Conservation (phyloP, 192 early-diverging fungal genomes). For the Bifiguratus adelaidae region DNA sequence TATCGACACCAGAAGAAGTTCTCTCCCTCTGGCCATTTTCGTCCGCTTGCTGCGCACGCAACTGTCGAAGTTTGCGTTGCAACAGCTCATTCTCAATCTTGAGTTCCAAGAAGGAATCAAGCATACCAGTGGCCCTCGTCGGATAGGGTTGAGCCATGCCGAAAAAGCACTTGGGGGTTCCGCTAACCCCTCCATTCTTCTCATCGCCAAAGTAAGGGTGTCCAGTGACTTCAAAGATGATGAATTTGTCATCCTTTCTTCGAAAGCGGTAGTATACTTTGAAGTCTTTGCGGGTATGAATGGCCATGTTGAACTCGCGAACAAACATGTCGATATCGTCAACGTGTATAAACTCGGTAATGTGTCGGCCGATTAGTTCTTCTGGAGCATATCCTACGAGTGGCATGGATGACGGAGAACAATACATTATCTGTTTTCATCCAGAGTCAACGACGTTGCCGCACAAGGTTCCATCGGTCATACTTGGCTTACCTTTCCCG, state of each 20-base stretch:
- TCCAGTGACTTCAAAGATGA: slow-evolving; percentile 26
- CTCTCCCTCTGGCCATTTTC: slow-evolving; percentile 4
- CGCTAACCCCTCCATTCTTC: slow-evolving; percentile 6
- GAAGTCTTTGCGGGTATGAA: slow-evolving; percentile 17
- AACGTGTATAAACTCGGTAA: slow-evolving; percentile 34
- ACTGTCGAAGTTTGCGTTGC: slow-evolving; percentile 9
- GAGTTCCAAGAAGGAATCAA: slow-evolving; percentile 32
- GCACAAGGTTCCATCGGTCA: too few species aligned
- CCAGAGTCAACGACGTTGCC: too few species aligned
- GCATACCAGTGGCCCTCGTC: slow-evolving; percentile 18
- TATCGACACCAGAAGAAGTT: neutral
- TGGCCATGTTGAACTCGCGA: slow-evolving; percentile 26
- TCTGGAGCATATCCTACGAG: slow-evolving; percentile 31
- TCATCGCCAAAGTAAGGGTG: slow-evolving; percentile 19
- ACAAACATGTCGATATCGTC: slow-evolving; percentile 34
- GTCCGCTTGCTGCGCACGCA: slow-evolving; percentile 8
- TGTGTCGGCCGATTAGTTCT: slow-evolving; percentile 25
- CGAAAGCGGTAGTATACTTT: slow-evolving; percentile 28
- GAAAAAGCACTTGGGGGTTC: slow-evolving; percentile 24
- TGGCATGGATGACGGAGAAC: slow-evolving; percentile 26
- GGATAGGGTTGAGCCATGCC: slow-evolving; percentile 31
- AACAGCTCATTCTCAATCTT: slow-evolving; percentile 33
- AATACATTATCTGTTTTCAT: too few species aligned
- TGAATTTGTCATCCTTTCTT: slow-evolving; percentile 27
- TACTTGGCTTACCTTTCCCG: slow-evolving; percentile 30